Evolutionary conservation across 2,329 filamentous ascomycete genomes (phyloP).

Genomic region (Fusarium robinianum): DNA sequence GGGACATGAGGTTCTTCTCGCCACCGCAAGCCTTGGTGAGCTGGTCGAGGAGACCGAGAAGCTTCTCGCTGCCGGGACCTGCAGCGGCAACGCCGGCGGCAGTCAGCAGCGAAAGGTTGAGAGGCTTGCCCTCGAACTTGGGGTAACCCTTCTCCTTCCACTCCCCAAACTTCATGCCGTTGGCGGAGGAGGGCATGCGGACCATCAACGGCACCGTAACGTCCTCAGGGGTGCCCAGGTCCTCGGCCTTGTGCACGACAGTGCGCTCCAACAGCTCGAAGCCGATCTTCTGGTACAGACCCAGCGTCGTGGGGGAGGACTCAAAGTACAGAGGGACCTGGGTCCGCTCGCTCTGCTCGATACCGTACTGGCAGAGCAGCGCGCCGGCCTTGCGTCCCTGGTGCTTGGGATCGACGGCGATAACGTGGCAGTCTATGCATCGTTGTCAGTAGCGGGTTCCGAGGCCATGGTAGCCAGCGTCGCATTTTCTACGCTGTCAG

Average conservation of each 20-base stretch:
- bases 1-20: no score
- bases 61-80: no score
- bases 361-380: slow-evolving; percentile 48
- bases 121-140: slow-evolving; percentile 6
- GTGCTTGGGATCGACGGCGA: slow-evolving; percentile 49
- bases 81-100: neutral
- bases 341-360: slow-evolving; percentile 43
- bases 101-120: neutral
- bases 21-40: no score
- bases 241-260: slow-evolving; percentile 45
- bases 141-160: slow-evolving; percentile 38
- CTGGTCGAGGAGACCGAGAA: no score
- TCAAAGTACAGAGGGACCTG: slow-evolving; percentile 53
- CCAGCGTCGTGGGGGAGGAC: slow-evolving; percentile 47
- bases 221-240: slow-evolving; percentile 43
- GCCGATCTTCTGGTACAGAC: slow-evolving; percentile 52
- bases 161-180: slow-evolving; percentile 42
- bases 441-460: no score
- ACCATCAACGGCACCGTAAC: slow-evolving; percentile 49
- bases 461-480: no score
- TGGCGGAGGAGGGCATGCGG: slow-evolving; percentile 44
- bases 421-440: slow-evolving; percentile 46
- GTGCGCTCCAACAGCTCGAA: slow-evolving; percentile 48
- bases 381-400: slow-evolving; percentile 50
- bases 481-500: no score